A percentile compares a stretch with the other conserved stretches of the same genome.
Evolutionary conservation across 164 flowering plant genomes (phyloP).

Genomic region (Taxillus chinensis): DNA sequence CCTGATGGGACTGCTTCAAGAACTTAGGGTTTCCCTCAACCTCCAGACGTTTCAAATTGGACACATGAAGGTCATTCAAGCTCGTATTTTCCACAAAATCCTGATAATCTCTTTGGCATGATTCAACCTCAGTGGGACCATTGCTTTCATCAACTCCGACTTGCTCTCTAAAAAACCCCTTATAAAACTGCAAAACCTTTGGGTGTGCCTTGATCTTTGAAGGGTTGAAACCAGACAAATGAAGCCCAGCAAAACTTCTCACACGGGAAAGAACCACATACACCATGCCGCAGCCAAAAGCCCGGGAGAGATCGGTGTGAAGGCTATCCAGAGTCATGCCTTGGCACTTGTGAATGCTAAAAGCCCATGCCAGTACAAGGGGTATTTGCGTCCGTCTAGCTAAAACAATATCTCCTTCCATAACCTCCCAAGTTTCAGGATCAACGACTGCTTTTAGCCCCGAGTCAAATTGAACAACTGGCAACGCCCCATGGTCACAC

Average conservation of each 20-base stretch:
- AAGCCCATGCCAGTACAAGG: conserved; percentile 53
- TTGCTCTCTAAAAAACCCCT: conserved; percentile 7
- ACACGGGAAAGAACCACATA: conserved; percentile 68
- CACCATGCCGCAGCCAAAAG: conserved; percentile 61
- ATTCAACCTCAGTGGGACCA: not conserved
- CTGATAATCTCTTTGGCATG: too few relatives aligned
- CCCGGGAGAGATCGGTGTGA: conserved; percentile 44
- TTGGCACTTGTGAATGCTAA: conserved; percentile 70
- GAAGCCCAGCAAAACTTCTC: conserved; percentile 41
- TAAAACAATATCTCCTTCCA: conserved; percentile 28
- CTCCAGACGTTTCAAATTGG: too few relatives aligned
- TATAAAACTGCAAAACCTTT: conserved; percentile 44
- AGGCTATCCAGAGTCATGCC: conserved; percentile 53
- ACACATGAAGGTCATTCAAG: too few relatives aligned
- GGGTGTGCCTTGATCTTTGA: conserved; percentile 48
- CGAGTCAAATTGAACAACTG: conserved; percentile 40
- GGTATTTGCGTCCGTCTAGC: conserved; percentile 53
- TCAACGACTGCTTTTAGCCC: conserved; percentile 22
- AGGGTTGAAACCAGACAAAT: conserved; percentile 41
- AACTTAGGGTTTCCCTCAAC: too few relatives aligned
- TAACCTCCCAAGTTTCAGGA: conserved; percentile 34
- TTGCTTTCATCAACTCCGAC: not conserved
- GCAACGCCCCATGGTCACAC: conserved; percentile 16
- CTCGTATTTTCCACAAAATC: too few relatives aligned
- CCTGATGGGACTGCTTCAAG: too few relatives aligned